Evolutionary conservation across 2,329 filamentous ascomycete species (phyloP).

Genomic region (Cladosporium sp.): DNA sequence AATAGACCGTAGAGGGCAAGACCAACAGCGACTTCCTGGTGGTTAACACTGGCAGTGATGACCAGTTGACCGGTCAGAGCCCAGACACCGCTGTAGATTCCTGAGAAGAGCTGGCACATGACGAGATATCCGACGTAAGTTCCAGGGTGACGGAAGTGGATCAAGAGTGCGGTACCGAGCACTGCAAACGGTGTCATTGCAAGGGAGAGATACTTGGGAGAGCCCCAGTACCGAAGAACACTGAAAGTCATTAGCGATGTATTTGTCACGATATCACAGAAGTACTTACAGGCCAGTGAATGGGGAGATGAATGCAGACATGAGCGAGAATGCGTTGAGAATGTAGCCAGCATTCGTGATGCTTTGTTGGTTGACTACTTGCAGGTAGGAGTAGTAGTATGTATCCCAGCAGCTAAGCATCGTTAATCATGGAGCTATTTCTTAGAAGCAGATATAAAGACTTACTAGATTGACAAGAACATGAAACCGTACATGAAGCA

Average conservation of each 20-base stretch:
- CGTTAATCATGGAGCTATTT: background rate
- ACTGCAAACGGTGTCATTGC: conserved; percentile 33
- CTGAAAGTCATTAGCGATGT: conserved; percentile 11
- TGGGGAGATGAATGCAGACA: conserved; percentile 43
- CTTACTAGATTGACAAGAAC: conserved; percentile 38
- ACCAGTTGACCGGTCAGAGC: conserved; percentile 32
- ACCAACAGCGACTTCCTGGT: conserved; percentile 16
- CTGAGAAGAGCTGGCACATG: conserved; percentile 47
- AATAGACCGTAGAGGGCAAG: background rate
- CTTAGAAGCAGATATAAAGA: conserved; percentile 37
- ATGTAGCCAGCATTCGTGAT: conserved; percentile 17
- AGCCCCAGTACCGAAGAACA: conserved; percentile 36
- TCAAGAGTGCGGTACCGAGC: conserved; percentile 31
- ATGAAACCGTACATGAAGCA: conserved; percentile 27
- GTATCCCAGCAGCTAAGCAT: conserved; percentile 33
- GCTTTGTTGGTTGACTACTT: conserved; percentile 44
- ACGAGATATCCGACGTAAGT: conserved; percentile 47
- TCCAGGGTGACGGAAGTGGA: conserved; percentile 34
- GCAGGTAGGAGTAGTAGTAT: conserved; percentile 43
- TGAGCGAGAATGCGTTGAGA: conserved; percentile 1
- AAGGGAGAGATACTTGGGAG: conserved; percentile 14
- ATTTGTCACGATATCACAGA: too few relatives aligned
- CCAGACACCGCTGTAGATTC: conserved; percentile 26
- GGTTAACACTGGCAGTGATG: conserved; percentile 31
- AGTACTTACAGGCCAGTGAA: conserved; percentile 40